Evolutionary conservation across 768 basidiomycete species (phyloP), one percentile per base, ranked within the genome.

Genomic region (Suillus subalutaceus): DNA sequence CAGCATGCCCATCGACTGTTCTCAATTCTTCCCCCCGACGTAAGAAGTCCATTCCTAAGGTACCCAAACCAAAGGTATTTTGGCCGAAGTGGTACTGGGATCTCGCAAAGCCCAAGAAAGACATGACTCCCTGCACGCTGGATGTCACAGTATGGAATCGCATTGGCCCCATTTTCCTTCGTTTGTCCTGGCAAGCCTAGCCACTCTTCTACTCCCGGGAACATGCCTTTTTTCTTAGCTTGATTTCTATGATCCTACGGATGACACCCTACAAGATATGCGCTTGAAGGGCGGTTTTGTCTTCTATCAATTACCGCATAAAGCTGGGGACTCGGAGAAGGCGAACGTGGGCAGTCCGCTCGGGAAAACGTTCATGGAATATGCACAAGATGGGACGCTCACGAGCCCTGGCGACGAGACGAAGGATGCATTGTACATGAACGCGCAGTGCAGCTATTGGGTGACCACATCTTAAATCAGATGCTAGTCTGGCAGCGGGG

Each of bases 61-160:
- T 76, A 12, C 53, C 69, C 16, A 85, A 84, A 69, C 79, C 80
- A 4, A 83, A 83, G 13, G 83, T 89, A 0, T 63, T 82, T n/a
- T 98, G 96, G 95, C 97, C 96, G 1, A 92, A 93, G 74, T 99
- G 97, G 97, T 99, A 93, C 73, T 95, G 91, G 92, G 96, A 98
- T 32, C 85, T 94, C 4, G 82, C 90, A 3, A 88, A 83, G 71
- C 93, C 90, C 4, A 90, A 86, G 79, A 90, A 89, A 74, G 88
- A 81, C 65, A 72, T 81, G 64, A 81, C 85, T 6, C 88, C 88
- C 1, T 94, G 90, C 26, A 86, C 88, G 2, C 84, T 97, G 37
- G 94, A 98, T 72, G 80, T 99, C 68, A 95, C 95, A 7, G 87
- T 91, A 35, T 88, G 93, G 63, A 94, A 88, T 69, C 88, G 91